Evolutionary conservation across 768 basidiomycete species (phyloP), one percentile per base, ranked within the genome.

Genomic region (Vararia minispora): DNA sequence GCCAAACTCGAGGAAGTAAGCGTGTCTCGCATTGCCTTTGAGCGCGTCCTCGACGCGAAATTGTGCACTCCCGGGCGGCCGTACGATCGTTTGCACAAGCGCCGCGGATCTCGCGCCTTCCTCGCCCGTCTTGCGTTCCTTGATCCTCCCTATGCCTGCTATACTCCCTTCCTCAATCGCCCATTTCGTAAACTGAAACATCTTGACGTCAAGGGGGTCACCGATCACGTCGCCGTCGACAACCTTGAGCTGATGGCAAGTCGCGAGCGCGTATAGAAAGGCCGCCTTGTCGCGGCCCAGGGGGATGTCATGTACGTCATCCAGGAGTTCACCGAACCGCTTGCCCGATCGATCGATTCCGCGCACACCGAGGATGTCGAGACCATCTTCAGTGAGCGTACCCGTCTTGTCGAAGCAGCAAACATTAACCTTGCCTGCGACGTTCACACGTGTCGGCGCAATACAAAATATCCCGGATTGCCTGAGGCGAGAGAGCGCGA

Each of bases 361-460:
- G 31, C 94, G 81, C 13, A 95, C 82, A 12, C 95, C 95, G 32
- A 99, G 78, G 31, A 99, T 90, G 55, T 99, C 95, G 34, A 99
- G 68, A 0, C 94, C 95, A 47, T 99, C 95, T 59, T 99, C 95
- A 1, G 95, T 99, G 17, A 99, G 69, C 7, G 95, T 99, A 6
- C 95, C 95, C 1, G 95, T 99, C 63, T 99, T 99, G 66, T 99
- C 95, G 52, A 99, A 99, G 54, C 92, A 97, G 51, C 90, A 90
- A 8, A 98, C 82, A 47, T 98, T 97, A 61, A 98, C 68, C 62
- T 95, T 92, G 8, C 95, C 95, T 1, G 79, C 88, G 32, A 99
- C 75, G 51, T 99, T 99, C 51, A 99, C 85, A 33, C 95, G 68
- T 48, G 80, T 91, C 0, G 95, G 95, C 1, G 95, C 90, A 44